phyloP scores from a whole-genome alignment of 768 basidiomycete species.

The Termitomyces sp. region DNA sequence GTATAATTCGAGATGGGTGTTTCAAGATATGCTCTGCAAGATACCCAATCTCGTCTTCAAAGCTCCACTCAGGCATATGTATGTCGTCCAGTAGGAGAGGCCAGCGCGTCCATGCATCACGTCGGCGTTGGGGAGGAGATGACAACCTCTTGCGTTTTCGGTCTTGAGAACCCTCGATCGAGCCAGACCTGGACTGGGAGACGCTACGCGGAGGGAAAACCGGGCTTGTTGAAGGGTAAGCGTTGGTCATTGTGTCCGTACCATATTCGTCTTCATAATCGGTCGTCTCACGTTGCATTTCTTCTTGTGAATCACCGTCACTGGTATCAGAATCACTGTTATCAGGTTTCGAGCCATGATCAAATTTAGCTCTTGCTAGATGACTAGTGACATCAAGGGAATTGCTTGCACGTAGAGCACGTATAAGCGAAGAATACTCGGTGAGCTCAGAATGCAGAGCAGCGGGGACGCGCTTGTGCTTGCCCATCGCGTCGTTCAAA shows the following conservation, averaged over 20 bases:
- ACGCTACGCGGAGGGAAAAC: constrained; percentile 5
- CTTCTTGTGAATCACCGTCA: neutral
- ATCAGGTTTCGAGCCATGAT: constrained; percentile 1
- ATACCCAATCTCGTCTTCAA: constrained; percentile 61
- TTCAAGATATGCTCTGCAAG: constrained; percentile 36
- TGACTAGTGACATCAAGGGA: constrained; percentile 56
- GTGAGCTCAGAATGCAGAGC: constrained; percentile 59
- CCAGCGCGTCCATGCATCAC: constrained; percentile 72
- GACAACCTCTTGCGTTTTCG: constrained; percentile 18
- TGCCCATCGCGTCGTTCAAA: constrained; percentile 20
- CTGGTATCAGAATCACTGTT: constrained; percentile 14
- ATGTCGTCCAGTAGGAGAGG: constrained; percentile 61
- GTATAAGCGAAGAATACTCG: constrained; percentile 63
- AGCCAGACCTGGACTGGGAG: constrained; percentile 5
- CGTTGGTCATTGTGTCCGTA: constrained; percentile 1
- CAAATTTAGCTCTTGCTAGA: constrained; percentile 24
- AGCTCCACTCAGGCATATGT: constrained; percentile 59
- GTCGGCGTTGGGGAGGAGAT: constrained; percentile 15
- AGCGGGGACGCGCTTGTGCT: constrained; percentile 42
- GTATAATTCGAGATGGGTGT: constrained; percentile 11
- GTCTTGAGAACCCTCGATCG: constrained; percentile 1
- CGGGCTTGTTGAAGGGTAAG: constrained; percentile 3
- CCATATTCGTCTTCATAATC: neutral
- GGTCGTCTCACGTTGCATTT: neutral
- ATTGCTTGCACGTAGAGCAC: constrained; percentile 52